Evolutionary conservation across 495 filamentous ascomycete genomes (phyloP).

Genomic region (Penicillium nucicola): DNA sequence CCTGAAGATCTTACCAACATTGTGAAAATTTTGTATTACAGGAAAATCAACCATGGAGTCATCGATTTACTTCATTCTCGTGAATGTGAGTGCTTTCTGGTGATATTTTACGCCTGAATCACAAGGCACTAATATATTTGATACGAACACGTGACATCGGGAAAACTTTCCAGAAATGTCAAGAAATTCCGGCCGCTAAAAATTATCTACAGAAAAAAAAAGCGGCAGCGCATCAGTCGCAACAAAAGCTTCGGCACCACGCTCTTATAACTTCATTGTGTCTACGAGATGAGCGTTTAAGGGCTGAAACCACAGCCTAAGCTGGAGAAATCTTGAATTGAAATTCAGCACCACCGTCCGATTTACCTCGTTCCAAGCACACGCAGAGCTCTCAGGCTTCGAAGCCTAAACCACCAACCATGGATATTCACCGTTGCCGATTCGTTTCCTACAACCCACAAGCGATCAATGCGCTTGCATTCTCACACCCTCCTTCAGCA

Average conservation of each 20-base stretch:
- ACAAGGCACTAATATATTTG: background rate
- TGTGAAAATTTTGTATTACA: too few species aligned
- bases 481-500: constrained; percentile 73
- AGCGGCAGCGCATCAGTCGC: constrained; percentile 18
- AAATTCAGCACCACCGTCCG: constrained; percentile 8
- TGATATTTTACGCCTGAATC: constrained; percentile 1
- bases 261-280: constrained; percentile 7
- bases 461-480: constrained; percentile 89
- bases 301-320: constrained; percentile 25
- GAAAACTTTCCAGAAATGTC: constrained; percentile 7
- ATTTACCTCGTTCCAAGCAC: constrained; percentile 10
- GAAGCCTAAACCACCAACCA: constrained; percentile 32
- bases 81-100: background rate
- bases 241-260: constrained; percentile 18
- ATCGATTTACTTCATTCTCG: background rate
- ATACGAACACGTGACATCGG: constrained; percentile 15
- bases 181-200: constrained; percentile 34
- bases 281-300: constrained; percentile 35
- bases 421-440: constrained; percentile 97
- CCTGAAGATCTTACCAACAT: too few species aligned
- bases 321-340: constrained; percentile 23
- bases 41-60: too few species aligned
- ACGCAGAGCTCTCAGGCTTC: constrained; percentile 15
- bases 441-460: constrained; percentile 94
- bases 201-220: constrained; percentile 34